These are phyloP conservation scores for Carex myosuroides DNA, from an alignment of 176 grass and related monocot genomes.

Conservation along the genomic window DNA sequence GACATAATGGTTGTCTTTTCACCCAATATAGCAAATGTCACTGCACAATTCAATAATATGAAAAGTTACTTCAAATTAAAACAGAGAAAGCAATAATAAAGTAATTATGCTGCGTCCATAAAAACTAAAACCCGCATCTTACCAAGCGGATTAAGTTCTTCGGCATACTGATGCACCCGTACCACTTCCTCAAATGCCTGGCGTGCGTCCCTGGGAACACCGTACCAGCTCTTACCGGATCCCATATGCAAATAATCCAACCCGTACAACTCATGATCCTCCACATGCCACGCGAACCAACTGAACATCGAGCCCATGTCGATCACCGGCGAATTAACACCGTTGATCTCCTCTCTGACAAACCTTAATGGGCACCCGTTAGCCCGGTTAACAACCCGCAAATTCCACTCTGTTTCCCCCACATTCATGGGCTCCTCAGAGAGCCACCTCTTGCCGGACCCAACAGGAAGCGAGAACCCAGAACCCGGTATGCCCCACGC, in stretches of 20 bases:
- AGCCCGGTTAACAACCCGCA: constrained; percentile 53
- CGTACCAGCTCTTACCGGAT: constrained; percentile 79
- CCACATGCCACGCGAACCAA: constrained; percentile 96
- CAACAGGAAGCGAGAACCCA: constrained; percentile 33
- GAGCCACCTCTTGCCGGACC: neutral
- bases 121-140: neutral
- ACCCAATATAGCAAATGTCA: constrained; percentile 70
- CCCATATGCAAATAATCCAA: constrained; percentile 90
- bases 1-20: constrained; percentile 90
- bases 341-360: constrained; percentile 68
- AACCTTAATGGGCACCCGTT: constrained; percentile 61
- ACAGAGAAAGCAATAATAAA: neutral
- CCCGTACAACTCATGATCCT: constrained; percentile 93
- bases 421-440: constrained; percentile 33
- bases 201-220: constrained; percentile 63
- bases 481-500: constrained; percentile 84
- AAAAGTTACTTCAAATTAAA: neutral
- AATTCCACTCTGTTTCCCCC: constrained; percentile 82
- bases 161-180: constrained; percentile 62
- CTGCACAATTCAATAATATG: constrained; percentile 26
- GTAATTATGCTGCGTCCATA: neutral
- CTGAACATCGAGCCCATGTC: constrained; percentile 88
- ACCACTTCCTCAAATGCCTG: constrained; percentile 86
- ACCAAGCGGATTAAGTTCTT: constrained; percentile 78
- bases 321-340: constrained; percentile 79